Base-by-base conservation (phyloP, 148 eudicot species). In the Amaranthus palmeri region DNA sequence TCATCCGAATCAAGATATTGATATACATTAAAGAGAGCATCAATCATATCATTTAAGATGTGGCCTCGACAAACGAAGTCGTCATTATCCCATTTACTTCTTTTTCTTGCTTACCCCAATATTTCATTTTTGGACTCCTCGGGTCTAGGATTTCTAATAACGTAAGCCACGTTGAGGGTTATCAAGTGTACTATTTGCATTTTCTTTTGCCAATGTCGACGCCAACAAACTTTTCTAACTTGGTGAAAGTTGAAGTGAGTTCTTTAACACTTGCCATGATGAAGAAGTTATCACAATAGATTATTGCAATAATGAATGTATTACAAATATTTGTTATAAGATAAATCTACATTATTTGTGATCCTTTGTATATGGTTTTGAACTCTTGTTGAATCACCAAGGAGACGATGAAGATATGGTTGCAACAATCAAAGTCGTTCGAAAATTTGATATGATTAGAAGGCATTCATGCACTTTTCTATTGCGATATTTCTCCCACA, bases 11-110 rank as follows among this genome's bases (percentile, higher is more conserved):
- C 3, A 56, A 56, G 13, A 56, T 56, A 5, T 56, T 56, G 15
- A 18, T 56, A 56, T 0, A 25, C 8, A 48, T 68, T 53, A 56
- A 79, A 79, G 3, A 74, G 36, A 0, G 69, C 7, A 50, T 79
- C 53, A 42, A 61, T 54, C 74, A 79, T 74, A 10, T 14, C 71
- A 15, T 79, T 74, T 7, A 79, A 50, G 25, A 74, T 74, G 48
- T 69, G 54, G 3, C 78, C 67, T 7, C 71, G 40, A 10, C 47
- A 65, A 1, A 57, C 48, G 40, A 69, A 55, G 43, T 49, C 66
- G 65, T 74, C 71, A 36, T 61, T 69, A 48, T 70, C 71, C 71
- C 65, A 74, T 11, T 64, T 70, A 13, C 3, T 12, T 42, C 36
- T 59, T 1, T 9, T 7, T 12, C 50, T 8, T 7, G 61, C 7